A percentile compares a stretch with the other conserved stretches of the same genome.
These are phyloP conservation scores for Sugiyamaella japonica DNA, from an alignment of 1,139 yeast genomes.

Conservation along the genomic window DNA sequence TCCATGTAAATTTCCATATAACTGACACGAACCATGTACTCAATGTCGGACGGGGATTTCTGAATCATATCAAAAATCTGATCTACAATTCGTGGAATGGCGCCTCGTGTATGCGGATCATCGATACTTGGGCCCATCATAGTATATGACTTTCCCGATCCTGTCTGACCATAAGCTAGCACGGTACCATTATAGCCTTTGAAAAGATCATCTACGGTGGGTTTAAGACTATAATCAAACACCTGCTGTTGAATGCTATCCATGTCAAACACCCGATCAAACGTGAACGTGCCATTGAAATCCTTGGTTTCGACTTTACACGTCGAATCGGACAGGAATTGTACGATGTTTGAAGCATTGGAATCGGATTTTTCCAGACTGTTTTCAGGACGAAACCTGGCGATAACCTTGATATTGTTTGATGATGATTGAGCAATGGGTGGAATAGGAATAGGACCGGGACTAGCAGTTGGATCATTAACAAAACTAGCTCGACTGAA, in stretches of 20 bases:
- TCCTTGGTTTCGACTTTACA: slow-evolving; percentile 27
- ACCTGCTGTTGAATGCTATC: slow-evolving; percentile 57
- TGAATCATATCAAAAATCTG: slow-evolving; percentile 60
- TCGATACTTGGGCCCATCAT: slow-evolving; percentile 67
- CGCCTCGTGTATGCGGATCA: slow-evolving; percentile 51
- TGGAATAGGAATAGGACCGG: not conserved
- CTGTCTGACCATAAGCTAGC: slow-evolving; percentile 86
- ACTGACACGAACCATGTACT: slow-evolving; percentile 68
- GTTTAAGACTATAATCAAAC: slow-evolving; percentile 58
- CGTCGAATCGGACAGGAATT: slow-evolving; percentile 24
- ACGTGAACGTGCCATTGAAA: slow-evolving; percentile 49
- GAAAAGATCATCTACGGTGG: slow-evolving; percentile 65
- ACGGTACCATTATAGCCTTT: slow-evolving; percentile 85
- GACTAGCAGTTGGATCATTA: slow-evolving; percentile 9
- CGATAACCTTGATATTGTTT: slow-evolving; percentile 59
- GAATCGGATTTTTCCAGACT: slow-evolving; percentile 23
- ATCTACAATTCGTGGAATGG: slow-evolving; percentile 72
- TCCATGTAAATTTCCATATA: slow-evolving; percentile 86
- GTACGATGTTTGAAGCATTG: slow-evolving; percentile 19
- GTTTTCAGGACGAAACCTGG: slow-evolving; percentile 59
- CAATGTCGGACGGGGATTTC: slow-evolving; percentile 54
- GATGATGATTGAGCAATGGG: not conserved
- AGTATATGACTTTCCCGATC: slow-evolving; percentile 83
- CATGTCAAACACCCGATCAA: slow-evolving; percentile 64
- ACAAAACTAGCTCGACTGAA: slow-evolving; percentile 21